phyloP scores from a whole-genome alignment of 169 alveolate genomes.

The Plasmodium cynomolgi region DNA sequence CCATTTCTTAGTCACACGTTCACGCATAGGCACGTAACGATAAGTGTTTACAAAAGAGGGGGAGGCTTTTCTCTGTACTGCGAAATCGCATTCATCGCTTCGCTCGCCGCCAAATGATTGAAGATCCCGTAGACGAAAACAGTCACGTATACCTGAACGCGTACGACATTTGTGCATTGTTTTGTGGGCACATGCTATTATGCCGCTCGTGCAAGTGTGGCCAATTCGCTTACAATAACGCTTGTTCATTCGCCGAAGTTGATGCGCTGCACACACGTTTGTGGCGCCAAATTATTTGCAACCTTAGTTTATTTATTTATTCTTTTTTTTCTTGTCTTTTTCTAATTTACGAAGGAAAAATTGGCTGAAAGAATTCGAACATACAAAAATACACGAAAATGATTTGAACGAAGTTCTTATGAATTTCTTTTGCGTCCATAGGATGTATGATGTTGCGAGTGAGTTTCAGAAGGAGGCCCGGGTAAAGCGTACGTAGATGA shows the following conservation, averaged over 20 bases:
- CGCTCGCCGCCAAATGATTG: constrained; percentile 26
- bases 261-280: background rate
- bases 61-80: background rate
- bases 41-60: background rate
- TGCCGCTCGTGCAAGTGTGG: background rate
- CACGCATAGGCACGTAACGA: background rate
- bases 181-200: background rate
- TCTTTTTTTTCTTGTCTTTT: background rate
- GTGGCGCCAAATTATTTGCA: background rate
- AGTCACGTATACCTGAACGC: constrained; percentile 45
- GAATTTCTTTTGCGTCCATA: constrained; percentile 69
- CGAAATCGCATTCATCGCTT: background rate
- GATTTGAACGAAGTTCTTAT: constrained; percentile 68
- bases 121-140: constrained; percentile 41
- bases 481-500: constrained; percentile 48
- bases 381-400: constrained; percentile 64
- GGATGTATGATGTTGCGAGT: constrained; percentile 72
- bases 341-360: constrained; percentile 18
- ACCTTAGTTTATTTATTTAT: background rate
- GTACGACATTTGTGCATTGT: constrained; percentile 28
- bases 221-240: background rate
- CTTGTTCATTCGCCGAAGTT: background rate
- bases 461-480: constrained; percentile 64
- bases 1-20: background rate
- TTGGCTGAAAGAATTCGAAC: constrained; percentile 67